phyloP scores from a whole-genome alignment of 257 asterid genomes.

The Petrea volubilis region DNA sequence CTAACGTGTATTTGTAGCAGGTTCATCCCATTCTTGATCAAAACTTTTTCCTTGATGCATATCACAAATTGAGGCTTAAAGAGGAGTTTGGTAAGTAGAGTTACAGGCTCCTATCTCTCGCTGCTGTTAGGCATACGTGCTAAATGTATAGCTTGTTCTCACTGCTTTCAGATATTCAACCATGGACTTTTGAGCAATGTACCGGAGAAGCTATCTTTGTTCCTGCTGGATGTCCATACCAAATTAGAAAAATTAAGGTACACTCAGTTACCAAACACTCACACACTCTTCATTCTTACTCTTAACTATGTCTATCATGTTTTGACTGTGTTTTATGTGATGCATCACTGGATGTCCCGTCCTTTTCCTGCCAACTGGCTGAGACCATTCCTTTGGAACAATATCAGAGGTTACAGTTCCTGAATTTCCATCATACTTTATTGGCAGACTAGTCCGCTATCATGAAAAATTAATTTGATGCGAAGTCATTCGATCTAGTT shows the following conservation, averaged over 20 bases:
- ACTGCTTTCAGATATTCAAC: constrained; percentile 68
- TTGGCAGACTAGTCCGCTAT: not conserved
- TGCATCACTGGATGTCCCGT: not conserved
- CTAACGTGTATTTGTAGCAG: constrained; percentile 41
- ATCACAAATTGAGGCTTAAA: constrained; percentile 87
- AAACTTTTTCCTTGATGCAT: constrained; percentile 75
- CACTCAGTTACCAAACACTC: not conserved
- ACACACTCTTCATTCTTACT: not conserved
- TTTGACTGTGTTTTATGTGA: not conserved
- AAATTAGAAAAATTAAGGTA: constrained; percentile 80
- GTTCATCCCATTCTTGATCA: constrained; percentile 95
- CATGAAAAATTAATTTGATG: not conserved
- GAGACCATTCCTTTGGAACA: not conserved
- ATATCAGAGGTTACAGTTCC: constrained; percentile 4
- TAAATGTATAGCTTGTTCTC: constrained; percentile 17
- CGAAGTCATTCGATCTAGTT: not conserved
- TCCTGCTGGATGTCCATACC: constrained; percentile 99
- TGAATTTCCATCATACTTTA: not conserved
- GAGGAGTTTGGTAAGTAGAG: constrained; percentile 83
- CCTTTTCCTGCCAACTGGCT: not conserved
- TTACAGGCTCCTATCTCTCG: constrained; percentile 4
- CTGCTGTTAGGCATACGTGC: not conserved
- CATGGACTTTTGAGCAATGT: constrained; percentile 86
- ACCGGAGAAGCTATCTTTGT: constrained; percentile 89
- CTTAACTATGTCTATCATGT: not conserved